These are phyloP conservation scores for Pythium folliculosum DNA, from an alignment of 352 stramenopile species.

Conservation along the genomic window DNA sequence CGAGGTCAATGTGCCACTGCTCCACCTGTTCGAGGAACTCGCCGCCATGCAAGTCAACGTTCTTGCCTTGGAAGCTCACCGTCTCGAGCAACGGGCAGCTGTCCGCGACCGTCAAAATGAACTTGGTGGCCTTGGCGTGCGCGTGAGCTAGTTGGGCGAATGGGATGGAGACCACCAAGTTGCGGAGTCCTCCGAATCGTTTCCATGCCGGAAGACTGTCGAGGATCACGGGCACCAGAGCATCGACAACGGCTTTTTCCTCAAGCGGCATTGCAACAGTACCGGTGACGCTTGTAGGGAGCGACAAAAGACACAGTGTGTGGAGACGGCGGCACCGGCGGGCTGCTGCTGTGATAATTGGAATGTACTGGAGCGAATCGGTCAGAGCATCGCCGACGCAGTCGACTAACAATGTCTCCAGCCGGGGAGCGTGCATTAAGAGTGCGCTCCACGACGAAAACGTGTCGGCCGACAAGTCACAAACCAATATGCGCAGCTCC, in stretches of 20 bases:
- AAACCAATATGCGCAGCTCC: background rate
- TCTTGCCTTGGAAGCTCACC: background rate
- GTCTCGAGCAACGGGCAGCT: background rate
- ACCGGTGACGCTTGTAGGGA: background rate
- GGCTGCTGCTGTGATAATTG: no score
- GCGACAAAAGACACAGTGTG: background rate
- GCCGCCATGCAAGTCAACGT: background rate
- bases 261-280: no score
- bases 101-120: background rate
- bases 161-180: background rate
- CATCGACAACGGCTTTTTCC: background rate
- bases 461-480: no score
- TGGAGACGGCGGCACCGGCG: no score
- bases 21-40: background rate
- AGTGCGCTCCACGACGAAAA: no score
- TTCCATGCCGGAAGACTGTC: background rate
- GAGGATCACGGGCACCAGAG: background rate
- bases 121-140: background rate
- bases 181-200: background rate
- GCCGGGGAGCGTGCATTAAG: no score
- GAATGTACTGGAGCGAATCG: no score
- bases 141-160: background rate
- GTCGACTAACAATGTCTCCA: no score
- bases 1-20: constrained; percentile 33
- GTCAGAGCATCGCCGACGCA: no score